Evolutionary conservation across 2,329 filamentous ascomycete species (phyloP).

Genomic region (Botrytis paeoniae): DNA sequence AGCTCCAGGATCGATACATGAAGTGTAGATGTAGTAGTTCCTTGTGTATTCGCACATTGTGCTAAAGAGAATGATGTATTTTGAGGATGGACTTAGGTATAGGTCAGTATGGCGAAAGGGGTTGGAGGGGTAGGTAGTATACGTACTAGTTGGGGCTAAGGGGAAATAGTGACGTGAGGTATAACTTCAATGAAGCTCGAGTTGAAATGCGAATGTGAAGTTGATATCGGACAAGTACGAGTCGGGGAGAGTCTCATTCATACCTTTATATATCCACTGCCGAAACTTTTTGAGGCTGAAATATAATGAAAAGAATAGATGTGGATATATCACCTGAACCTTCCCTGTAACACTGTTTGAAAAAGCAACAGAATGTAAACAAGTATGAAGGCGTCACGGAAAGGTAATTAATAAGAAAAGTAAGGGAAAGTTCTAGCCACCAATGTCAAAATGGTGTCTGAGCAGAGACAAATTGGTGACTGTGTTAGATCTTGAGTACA

Average conservation of each 20-base stretch:
- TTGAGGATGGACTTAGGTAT: neutral
- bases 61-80: neutral
- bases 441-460: constrained; percentile 20
- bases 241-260: constrained; percentile 5
- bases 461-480: constrained; percentile 11
- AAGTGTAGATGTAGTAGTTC: constrained; percentile 74
- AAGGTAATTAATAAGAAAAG: constrained; percentile 31
- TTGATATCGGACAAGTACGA: neutral
- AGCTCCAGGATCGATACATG: constrained; percentile 63
- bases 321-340: constrained; percentile 7
- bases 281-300: constrained; percentile 12
- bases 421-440: constrained; percentile 30
- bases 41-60: constrained; percentile 63
- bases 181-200: neutral
- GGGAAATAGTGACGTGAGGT: neutral
- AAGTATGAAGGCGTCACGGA: neutral
- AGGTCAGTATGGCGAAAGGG: neutral
- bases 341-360: constrained; percentile 16
- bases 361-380: constrained; percentile 26
- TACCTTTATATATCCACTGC: constrained; percentile 18
- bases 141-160: neutral
- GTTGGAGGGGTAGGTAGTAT: neutral
- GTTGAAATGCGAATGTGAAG: neutral
- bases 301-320: constrained; percentile 10
- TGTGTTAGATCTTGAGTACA: constrained; percentile 8